Evolutionary conservation across 352 stramenopile genomes (phyloP), one percentile per base, ranked within the genome.

Genomic region (Phytophthora sp.): DNA sequence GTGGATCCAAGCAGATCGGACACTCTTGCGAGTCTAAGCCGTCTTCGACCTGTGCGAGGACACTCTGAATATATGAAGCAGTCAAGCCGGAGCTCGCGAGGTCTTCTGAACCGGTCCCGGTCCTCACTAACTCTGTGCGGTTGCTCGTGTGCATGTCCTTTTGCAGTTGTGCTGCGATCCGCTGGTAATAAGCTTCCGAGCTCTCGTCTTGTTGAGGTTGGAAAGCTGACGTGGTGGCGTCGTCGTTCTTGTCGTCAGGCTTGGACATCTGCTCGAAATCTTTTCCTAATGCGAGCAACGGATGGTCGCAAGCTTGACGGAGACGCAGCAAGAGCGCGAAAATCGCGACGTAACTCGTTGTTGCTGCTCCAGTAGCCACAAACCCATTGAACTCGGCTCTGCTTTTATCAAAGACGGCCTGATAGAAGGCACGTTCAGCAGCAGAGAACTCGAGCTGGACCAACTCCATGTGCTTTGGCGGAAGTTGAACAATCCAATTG

Each of bases 241-340:
- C 44, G 35, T 13, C 44, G 7, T 26, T 54, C 6, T 47, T 33
- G 13, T 56, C 33, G 27, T 70, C 46, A 8, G 30, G 52, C 50
- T 66, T 61, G 36, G 77, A 54, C 8, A 68, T 66, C 50, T 88
- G 69, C 27, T 93, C 74, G 9, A 83, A 77, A 52, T 91, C 63
- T 24, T 86, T 80, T 12, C 87, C 84, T 2, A 96, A 70, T 1
- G 90, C 89, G 3, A 98, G 74, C 39, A 96, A 88, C 27, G 91
- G 91, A 51, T 97, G 90, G 74, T 98, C 76, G 42, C 91, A 98
- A 13, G 91, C 91, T 74, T 98, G 91, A 7, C 91, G 87, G 6
- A 98, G 77, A 1, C 89, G 82, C 44, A 97, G 53, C 44, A 98
- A 67, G 23, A 98, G 70, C 18, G 89, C 86, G 30, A 98, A 94